A percentile compares a stretch with the other conserved stretches of the same genome.
phyloP scores from a whole-genome alignment of 2,329 filamentous ascomycete genomes.

The Aureobasidium pullulans region DNA sequence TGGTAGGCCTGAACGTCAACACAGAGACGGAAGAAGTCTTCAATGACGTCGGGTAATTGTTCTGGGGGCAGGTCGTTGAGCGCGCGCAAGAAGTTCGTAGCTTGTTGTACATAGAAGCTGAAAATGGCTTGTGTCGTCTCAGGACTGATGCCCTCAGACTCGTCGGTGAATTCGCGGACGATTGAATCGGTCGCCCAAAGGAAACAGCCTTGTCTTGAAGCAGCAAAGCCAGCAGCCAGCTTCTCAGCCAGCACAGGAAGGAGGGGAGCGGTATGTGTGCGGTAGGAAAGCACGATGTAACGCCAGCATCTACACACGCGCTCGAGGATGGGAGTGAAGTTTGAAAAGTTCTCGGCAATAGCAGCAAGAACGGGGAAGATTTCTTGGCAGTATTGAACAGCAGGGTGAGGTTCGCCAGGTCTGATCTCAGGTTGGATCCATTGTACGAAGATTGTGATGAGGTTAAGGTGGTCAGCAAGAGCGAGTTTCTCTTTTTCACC shows the following conservation, averaged over 20 bases:
- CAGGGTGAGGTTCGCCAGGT: constrained; percentile 69
- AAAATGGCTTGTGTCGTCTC: constrained; percentile 84
- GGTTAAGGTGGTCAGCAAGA: constrained; percentile 86
- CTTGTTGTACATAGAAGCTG: constrained; percentile 89
- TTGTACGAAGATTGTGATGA: constrained; percentile 87
- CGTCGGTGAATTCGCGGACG: constrained; percentile 88
- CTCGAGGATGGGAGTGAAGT: constrained; percentile 84
- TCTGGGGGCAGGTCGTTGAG: constrained; percentile 74
- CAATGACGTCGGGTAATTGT: constrained; percentile 76
- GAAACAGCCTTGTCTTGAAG: constrained; percentile 89
- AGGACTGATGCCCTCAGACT: constrained; percentile 74
- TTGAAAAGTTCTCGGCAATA: constrained; percentile 79
- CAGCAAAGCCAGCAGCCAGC: constrained; percentile 74
- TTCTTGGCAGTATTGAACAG: constrained; percentile 93
- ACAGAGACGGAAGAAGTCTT: constrained; percentile 91
- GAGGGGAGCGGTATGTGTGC: constrained; percentile 78
- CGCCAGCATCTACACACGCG: constrained; percentile 92
- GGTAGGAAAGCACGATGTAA: constrained; percentile 93
- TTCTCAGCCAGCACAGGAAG: constrained; percentile 82
- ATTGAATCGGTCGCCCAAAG: constrained; percentile 97
- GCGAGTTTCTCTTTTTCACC: constrained; percentile 78
- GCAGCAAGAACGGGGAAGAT: constrained; percentile 82
- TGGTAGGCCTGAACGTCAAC: constrained; percentile 92
- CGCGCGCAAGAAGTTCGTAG: constrained; percentile 79
- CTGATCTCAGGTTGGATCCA: constrained; percentile 66